A percentile compares a stretch with the other conserved stretches of the same genome.
Evolutionary conservation across 2,329 filamentous ascomycete genomes (phyloP).

Genomic region (Fonsecaea multimorphosa): DNA sequence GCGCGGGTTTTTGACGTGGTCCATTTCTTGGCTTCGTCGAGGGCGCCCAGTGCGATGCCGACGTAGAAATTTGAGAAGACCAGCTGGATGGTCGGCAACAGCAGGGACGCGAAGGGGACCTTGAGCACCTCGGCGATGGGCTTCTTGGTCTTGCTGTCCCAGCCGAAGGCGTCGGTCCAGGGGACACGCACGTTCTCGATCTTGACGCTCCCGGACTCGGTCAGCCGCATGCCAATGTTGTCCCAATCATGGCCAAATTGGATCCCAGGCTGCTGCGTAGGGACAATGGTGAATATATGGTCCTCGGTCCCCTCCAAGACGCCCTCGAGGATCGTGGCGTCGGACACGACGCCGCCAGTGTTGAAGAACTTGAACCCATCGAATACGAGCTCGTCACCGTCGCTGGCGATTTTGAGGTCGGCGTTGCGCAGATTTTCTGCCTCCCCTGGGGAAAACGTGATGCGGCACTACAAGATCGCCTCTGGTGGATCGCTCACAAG

Average conservation of each 20-base stretch:
- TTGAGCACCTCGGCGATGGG: slow-evolving; percentile 58
- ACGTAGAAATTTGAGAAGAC: slow-evolving; percentile 72
- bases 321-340: slow-evolving; percentile 70
- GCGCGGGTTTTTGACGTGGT: slow-evolving; percentile 63
- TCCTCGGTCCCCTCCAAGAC: slow-evolving; percentile 63
- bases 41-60: slow-evolving; percentile 65
- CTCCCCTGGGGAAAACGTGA: too few species aligned
- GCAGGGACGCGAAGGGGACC: slow-evolving; percentile 62
- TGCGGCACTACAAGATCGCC: too few species aligned
- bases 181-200: slow-evolving; percentile 64
- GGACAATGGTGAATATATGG: slow-evolving; percentile 68
- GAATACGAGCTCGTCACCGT: slow-evolving; percentile 54
- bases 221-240: slow-evolving; percentile 67
- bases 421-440: slow-evolving; percentile 71
- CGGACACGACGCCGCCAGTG: slow-evolving; percentile 70
- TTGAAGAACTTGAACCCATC: slow-evolving; percentile 67
- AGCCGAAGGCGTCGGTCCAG: slow-evolving; percentile 68
- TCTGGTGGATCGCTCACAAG: too few species aligned
- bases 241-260: slow-evolving; percentile 65
- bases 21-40: slow-evolving; percentile 63
- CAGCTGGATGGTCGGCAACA: slow-evolving; percentile 68
- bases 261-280: slow-evolving; percentile 64
- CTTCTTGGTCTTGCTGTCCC: slow-evolving; percentile 59
- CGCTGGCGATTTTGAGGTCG: slow-evolving; percentile 62
- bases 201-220: slow-evolving; percentile 67